These are phyloP conservation scores for Epichloe coenophiala DNA, from an alignment of 2,329 filamentous ascomycete species.

Conservation along the genomic window DNA sequence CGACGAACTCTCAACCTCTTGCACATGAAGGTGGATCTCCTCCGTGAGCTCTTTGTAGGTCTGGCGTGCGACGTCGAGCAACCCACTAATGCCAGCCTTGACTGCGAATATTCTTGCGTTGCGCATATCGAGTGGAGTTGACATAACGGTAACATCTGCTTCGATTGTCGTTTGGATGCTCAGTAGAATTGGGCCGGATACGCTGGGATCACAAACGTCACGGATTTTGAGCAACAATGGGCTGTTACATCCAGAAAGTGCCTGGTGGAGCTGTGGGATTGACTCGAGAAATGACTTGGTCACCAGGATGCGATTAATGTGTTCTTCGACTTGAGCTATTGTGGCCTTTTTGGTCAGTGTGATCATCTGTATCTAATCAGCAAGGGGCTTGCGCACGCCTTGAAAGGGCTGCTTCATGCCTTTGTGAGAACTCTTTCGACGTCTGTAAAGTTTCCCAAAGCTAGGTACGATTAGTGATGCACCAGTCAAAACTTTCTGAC, in stretches of 20 bases:
- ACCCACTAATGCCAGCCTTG: conserved; percentile 68
- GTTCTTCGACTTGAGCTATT: conserved; percentile 59
- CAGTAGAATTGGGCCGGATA: conserved; percentile 44
- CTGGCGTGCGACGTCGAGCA: conserved; percentile 77
- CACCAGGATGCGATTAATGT: conserved; percentile 76
- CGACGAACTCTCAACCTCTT: conserved; percentile 47
- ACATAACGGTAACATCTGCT: conserved; percentile 65
- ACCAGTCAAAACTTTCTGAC: background rate
- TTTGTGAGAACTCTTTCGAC: conserved; percentile 67
- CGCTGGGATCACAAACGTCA: conserved; percentile 52
- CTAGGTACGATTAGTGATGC: conserved; percentile 22
- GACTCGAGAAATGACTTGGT: conserved; percentile 68
- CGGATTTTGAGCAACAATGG: conserved; percentile 54
- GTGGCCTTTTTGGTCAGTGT: conserved; percentile 54
- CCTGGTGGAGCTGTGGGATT: conserved; percentile 53
- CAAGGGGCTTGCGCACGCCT: background rate
- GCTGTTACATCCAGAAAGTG: conserved; percentile 50
- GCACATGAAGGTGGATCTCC: conserved; percentile 60
- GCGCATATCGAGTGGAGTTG: conserved; percentile 66
- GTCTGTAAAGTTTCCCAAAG: conserved; percentile 62
- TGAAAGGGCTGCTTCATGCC: conserved; percentile 18
- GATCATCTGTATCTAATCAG: conserved; percentile 46
- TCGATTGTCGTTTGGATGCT: conserved; percentile 64
- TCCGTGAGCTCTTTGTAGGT: conserved; percentile 81
- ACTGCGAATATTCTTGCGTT: conserved; percentile 89